Evolutionary conservation across 192 early-diverging fungal species (phyloP).

Genomic region (Backusella mclennaniae): DNA sequence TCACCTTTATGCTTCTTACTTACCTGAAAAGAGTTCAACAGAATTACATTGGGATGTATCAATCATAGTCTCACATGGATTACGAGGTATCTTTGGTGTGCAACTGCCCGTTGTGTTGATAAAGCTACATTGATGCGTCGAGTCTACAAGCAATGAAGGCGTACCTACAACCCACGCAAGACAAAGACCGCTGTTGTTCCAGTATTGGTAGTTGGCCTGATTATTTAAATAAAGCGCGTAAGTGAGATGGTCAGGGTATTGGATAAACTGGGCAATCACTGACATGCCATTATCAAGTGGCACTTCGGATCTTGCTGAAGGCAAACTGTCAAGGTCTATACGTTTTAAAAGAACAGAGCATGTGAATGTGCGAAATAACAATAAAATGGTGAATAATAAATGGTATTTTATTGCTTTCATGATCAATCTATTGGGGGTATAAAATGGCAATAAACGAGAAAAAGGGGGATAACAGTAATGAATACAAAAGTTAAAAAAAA

Average conservation of each 20-base stretch:
- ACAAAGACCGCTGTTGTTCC: not conserved
- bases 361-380: not conserved
- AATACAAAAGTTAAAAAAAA: not conserved
- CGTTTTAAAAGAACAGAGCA: not conserved
- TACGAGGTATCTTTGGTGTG: not conserved
- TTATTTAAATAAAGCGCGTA: conserved; percentile 18
- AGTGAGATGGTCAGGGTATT: conserved; percentile 12
- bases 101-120: not conserved
- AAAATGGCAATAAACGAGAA: not conserved
- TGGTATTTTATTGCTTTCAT: not conserved
- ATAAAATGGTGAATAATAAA: not conserved
- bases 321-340: not conserved
- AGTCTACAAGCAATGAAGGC: conserved; percentile 14
- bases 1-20: not conserved
- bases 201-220: conserved; percentile 6
- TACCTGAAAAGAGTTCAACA: conserved; percentile 19
- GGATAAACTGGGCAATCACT: conserved; percentile 15
- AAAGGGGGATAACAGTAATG: too few species aligned
- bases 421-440: not conserved
- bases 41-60: conserved; percentile 12
- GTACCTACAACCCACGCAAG: conserved; percentile 20
- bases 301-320: conserved; percentile 7
- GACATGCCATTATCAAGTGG: conserved; percentile 25
- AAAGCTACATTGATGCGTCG: conserved; percentile 21
- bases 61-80: conserved; percentile 13